Conservation (phyloP, 352 stramenopile genomes). For the Globisporangium orthogonon region DNA sequence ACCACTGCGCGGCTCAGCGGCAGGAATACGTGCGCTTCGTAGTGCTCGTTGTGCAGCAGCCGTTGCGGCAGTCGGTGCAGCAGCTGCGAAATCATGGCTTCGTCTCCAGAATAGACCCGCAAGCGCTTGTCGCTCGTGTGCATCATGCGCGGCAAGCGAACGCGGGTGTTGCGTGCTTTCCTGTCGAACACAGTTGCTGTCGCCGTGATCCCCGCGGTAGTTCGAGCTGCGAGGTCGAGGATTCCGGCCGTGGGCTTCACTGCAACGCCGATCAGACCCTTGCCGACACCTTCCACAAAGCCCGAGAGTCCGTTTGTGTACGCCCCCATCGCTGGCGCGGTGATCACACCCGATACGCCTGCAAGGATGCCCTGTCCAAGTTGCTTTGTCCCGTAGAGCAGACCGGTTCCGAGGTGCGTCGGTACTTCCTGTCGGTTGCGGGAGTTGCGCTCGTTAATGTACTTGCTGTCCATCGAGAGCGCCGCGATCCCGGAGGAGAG, state of each 20-base stretch:
- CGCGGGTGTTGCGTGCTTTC: slow-evolving; percentile 51
- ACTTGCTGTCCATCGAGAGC: slow-evolving; percentile 87
- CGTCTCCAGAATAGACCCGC: slow-evolving; percentile 67
- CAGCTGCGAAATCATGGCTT: slow-evolving; percentile 61
- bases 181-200: slow-evolving; percentile 81
- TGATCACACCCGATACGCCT: slow-evolving; percentile 89
- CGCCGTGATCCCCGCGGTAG: slow-evolving; percentile 77
- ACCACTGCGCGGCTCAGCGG: slow-evolving; percentile 57
- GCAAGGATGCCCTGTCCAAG: slow-evolving; percentile 88
- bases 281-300: slow-evolving; percentile 87
- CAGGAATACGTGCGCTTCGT: slow-evolving; percentile 72
- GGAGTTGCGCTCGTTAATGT: slow-evolving; percentile 76
- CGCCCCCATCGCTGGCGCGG: slow-evolving; percentile 83
- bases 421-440: slow-evolving; percentile 76
- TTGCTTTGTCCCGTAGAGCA: slow-evolving; percentile 87
- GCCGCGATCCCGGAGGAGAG: slow-evolving; percentile 88
- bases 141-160: slow-evolving; percentile 74
- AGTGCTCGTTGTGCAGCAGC: slow-evolving; percentile 66
- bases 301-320: slow-evolving; percentile 87
- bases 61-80: slow-evolving; percentile 48
- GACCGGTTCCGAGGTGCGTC: slow-evolving; percentile 77
- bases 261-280: slow-evolving; percentile 82
- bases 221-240: slow-evolving; percentile 72
- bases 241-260: slow-evolving; percentile 86
- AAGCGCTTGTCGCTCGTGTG: slow-evolving; percentile 70